These are phyloP conservation scores for Saccharomycopsis guyanensis DNA, from an alignment of 805 yeast genomes.

Conservation along the genomic window DNA sequence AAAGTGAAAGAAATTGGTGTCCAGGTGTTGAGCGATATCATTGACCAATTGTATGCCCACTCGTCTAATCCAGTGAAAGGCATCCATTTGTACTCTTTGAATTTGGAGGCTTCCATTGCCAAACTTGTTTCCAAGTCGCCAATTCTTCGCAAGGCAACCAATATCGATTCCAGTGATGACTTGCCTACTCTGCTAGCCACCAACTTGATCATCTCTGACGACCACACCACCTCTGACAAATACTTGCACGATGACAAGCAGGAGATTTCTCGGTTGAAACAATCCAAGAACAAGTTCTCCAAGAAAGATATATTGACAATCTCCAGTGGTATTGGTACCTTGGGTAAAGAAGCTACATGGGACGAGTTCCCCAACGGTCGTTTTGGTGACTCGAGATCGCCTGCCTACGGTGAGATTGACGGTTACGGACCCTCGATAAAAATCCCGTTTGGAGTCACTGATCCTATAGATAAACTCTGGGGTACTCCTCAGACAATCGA, in stretches of 20 bases:
- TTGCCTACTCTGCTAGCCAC: conserved; percentile 18
- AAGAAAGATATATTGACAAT: conserved; percentile 63
- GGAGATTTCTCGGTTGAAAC: background rate
- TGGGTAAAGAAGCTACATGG: conserved; percentile 92
- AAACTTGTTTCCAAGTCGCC: conserved; percentile 61
- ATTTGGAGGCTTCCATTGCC: conserved; percentile 87
- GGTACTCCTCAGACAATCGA: conserved; percentile 56
- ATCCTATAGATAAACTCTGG: conserved; percentile 61
- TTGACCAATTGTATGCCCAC: conserved; percentile 45
- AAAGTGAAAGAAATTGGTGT: conserved; percentile 78
- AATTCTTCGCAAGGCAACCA: conserved; percentile 8
- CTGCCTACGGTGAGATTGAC: conserved; percentile 96
- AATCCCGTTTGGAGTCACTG: conserved; percentile 36
- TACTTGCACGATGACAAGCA: background rate
- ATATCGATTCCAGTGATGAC: conserved; percentile 12
- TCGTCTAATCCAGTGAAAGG: conserved; percentile 51
- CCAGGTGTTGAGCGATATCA: conserved; percentile 56
- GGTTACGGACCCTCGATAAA: conserved; percentile 94
- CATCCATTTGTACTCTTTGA: conserved; percentile 87
- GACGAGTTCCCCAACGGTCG: conserved; percentile 96
- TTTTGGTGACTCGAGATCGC: conserved; percentile 90
- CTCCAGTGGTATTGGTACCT: conserved; percentile 73
- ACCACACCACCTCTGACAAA: background rate
- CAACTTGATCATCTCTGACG: background rate
- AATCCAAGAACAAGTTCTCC: conserved; percentile 23